Conservation (phyloP, 768 basidiomycete species). For the Punctularia strigosozonata region DNA sequence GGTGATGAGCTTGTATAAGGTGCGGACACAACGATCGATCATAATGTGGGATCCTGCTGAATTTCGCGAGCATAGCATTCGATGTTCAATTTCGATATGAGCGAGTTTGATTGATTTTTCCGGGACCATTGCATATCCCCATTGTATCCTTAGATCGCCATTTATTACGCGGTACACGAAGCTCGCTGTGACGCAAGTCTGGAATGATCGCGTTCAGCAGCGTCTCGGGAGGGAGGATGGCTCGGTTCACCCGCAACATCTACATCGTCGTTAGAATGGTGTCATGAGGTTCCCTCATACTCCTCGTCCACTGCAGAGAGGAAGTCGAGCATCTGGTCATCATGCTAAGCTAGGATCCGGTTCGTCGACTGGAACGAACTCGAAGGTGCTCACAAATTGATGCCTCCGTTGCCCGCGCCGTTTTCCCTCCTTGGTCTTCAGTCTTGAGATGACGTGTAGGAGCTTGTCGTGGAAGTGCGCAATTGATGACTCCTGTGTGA, state of each 20-base stretch:
- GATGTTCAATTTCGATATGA: slow-evolving; percentile 49
- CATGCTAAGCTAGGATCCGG: background rate
- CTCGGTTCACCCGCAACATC: no score
- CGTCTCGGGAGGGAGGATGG: no score
- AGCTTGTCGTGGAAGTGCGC: slow-evolving; percentile 85
- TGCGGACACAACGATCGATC: no score
- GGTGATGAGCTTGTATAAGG: slow-evolving; percentile 87
- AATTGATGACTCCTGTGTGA: slow-evolving; percentile 47
- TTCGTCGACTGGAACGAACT: background rate
- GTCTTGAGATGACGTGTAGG: slow-evolving; percentile 53
- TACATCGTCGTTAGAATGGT: no score
- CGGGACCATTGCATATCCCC: background rate
- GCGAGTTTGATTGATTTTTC: slow-evolving; percentile 31
- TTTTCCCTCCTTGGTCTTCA: slow-evolving; percentile 71
- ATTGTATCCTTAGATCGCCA: background rate
- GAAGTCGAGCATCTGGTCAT: slow-evolving; percentile 49
- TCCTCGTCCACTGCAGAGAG: slow-evolving; percentile 47
- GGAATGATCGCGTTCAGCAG: no score
- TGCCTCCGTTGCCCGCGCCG: slow-evolving; percentile 62
- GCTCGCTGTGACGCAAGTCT: no score
- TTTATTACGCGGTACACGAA: background rate
- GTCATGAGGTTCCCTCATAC: slow-evolving; percentile 15
- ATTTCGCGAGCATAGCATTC: slow-evolving; percentile 34
- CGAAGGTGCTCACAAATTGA: slow-evolving; percentile 38
- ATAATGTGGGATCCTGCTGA: no score